Percentiles rank a stretch among this genome's conserved stretches.
Evolutionary conservation across 108 stramenopile species (phyloP).

Genomic region (Cyclotella kingstonii): DNA sequence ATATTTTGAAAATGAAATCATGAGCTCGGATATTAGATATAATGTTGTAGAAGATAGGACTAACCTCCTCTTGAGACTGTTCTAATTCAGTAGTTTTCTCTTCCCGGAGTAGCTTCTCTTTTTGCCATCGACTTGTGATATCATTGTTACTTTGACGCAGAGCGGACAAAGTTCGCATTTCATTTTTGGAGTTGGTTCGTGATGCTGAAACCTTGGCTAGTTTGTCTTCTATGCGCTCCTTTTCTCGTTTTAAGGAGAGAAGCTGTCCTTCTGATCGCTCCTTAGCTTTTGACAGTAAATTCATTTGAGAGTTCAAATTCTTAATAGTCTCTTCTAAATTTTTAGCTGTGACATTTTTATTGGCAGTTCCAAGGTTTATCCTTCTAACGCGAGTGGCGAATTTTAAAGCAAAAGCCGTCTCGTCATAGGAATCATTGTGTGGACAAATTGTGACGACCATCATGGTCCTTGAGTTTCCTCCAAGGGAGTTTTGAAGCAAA

Average conservation of each 20-base stretch:
- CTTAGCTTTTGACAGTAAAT: conserved; percentile 70
- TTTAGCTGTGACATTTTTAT: conserved; percentile 82
- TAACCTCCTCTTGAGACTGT: conserved; percentile 53
- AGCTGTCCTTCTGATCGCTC: conserved; percentile 77
- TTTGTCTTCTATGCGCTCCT: conserved; percentile 76
- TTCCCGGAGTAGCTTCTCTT: conserved; percentile 80
- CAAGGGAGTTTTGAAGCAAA: conserved; percentile 92
- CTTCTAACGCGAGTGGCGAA: conserved; percentile 95
- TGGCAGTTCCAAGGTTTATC: conserved; percentile 87
- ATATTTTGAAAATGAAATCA: neutral
- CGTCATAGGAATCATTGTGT: conserved; percentile 81
- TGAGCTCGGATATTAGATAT: neutral
- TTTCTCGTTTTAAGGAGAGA: conserved; percentile 69
- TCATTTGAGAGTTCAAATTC: conserved; percentile 78
- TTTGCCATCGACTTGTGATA: conserved; percentile 82
- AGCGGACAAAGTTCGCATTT: conserved; percentile 72
- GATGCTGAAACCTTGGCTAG: conserved; percentile 53
- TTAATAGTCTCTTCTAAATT: conserved; percentile 91
- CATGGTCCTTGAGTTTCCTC: conserved; percentile 95
- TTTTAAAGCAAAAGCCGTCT: conserved; percentile 94
- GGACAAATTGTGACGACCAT: conserved; percentile 97
- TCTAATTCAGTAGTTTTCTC: conserved; percentile 71
- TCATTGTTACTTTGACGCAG: conserved; percentile 78
- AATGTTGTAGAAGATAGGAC: conserved; percentile 3
- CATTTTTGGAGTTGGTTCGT: conserved; percentile 61